A percentile compares a stretch with the other conserved stretches of the same genome.
Conservation (phyloP, 2,329 filamentous ascomycete genomes). For the Fusarium veterinarium region DNA sequence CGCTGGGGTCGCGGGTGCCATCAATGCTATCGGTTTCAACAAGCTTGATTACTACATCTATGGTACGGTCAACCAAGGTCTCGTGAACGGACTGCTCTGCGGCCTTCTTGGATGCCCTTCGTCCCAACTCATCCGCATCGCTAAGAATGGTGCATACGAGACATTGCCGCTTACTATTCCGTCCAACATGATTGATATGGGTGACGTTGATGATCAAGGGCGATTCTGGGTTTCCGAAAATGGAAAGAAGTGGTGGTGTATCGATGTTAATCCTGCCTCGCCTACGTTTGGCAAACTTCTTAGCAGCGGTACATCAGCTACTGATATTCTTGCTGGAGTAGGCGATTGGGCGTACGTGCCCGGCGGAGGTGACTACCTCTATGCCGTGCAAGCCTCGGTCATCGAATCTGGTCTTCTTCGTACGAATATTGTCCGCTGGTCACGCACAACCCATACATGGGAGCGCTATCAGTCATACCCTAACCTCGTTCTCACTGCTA, state of each 20-base stretch:
- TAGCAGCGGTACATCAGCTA: background rate
- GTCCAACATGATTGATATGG: background rate
- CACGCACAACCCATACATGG: constrained; percentile 13
- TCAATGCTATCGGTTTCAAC: constrained; percentile 10
- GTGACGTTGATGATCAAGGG: constrained; percentile 5
- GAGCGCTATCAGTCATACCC: background rate
- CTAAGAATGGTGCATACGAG: background rate
- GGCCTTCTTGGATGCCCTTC: background rate
- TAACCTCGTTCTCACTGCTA: background rate
- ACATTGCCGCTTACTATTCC: background rate
- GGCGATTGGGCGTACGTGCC: constrained; percentile 10
- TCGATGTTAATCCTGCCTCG: constrained; percentile 1
- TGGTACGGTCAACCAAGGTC: background rate
- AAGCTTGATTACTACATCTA: constrained; percentile 6
- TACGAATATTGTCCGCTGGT: constrained; percentile 26
- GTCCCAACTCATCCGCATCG: constrained; percentile 5
- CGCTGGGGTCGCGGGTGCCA: background rate
- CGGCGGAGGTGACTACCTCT: constrained; percentile 6
- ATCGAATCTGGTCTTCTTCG: constrained; percentile 2
- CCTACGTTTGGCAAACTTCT: constrained; percentile 1
- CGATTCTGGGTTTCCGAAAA: constrained; percentile 4
- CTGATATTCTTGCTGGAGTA: background rate
- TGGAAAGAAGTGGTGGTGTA: constrained; percentile 3
- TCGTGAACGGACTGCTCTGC: background rate
- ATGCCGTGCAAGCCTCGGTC: background rate